phyloP scores from a whole-genome alignment of 768 basidiomycete species.

The Asterophora lycoperdoides region DNA sequence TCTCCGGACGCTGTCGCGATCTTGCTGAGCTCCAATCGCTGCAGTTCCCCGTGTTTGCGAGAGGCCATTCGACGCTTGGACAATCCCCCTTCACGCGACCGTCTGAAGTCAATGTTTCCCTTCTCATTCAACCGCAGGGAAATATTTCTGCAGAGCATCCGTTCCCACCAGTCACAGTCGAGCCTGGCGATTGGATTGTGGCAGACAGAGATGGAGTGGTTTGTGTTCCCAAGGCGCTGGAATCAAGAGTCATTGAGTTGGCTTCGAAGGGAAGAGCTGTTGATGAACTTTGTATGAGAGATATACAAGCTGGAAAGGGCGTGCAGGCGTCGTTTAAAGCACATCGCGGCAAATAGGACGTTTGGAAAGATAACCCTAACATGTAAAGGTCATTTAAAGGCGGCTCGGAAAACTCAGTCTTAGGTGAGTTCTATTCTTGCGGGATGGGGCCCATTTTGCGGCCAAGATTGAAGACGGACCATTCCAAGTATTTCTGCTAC shows the following conservation, averaged over 20 bases:
- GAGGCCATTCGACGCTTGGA: conserved; percentile 80
- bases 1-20: conserved; percentile 85
- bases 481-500: too few relatives aligned
- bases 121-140: conserved; percentile 46
- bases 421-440: too few relatives aligned
- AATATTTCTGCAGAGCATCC: conserved; percentile 25
- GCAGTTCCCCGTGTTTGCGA: conserved; percentile 77
- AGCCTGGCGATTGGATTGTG: conserved; percentile 80
- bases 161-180: conserved; percentile 54
- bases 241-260: conserved; percentile 50
- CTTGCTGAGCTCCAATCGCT: conserved; percentile 67
- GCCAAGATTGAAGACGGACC: too few relatives aligned
- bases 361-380: background rate
- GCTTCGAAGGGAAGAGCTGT: conserved; percentile 57
- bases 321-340: conserved; percentile 75
- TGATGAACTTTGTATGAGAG: conserved; percentile 69
- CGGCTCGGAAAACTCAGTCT: too few relatives aligned
- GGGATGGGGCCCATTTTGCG: too few relatives aligned
- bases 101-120: conserved; percentile 65
- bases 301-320: conserved; percentile 71
- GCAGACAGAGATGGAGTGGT: conserved; percentile 90
- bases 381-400: too few relatives aligned
- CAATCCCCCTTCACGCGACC: conserved; percentile 82
- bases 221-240: conserved; percentile 57
- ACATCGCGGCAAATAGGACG: conserved; percentile 47